phyloP scores from a whole-genome alignment of 1,284 basidiomycete species.

The Macrocybe sp. region DNA sequence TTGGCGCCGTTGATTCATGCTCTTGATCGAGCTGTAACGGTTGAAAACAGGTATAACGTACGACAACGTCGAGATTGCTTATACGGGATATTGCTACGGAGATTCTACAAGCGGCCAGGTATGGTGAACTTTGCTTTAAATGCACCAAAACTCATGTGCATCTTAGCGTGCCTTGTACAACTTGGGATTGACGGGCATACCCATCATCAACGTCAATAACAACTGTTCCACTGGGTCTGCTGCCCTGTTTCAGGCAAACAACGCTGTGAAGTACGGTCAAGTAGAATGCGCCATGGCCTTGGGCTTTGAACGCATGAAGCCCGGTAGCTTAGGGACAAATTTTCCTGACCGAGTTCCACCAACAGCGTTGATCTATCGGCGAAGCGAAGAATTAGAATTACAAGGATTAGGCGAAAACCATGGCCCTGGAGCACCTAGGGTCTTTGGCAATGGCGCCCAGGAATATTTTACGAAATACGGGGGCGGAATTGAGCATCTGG shows the following conservation, averaged over 20 bases:
- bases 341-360: conserved; percentile 70
- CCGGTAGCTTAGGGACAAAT: conserved; percentile 67
- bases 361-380: conserved; percentile 40
- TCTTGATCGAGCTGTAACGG: no score
- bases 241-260: conserved; percentile 68
- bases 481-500: conserved; percentile 63
- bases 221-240: conserved; percentile 79
- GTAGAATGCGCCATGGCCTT: conserved; percentile 78
- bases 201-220: conserved; percentile 85
- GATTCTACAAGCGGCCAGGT: conserved; percentile 82
- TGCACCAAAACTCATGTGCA: background rate
- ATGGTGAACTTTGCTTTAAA: conserved; percentile 9
- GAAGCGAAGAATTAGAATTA: conserved; percentile 49
- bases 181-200: conserved; percentile 81
- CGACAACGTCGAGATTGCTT: conserved; percentile 71
- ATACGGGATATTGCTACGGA: conserved; percentile 77
- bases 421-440: conserved; percentile 67
- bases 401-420: conserved; percentile 52
- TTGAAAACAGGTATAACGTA: conserved; percentile 63
- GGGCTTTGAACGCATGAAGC: conserved; percentile 86
- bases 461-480: conserved; percentile 80
- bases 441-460: conserved; percentile 76
- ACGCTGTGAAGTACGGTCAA: conserved; percentile 63
- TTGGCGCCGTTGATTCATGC: conserved; percentile 14
- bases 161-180: conserved; percentile 72